Conservation (phyloP, 2,329 filamentous ascomycete genomes). For the Cytospora mali region DNA sequence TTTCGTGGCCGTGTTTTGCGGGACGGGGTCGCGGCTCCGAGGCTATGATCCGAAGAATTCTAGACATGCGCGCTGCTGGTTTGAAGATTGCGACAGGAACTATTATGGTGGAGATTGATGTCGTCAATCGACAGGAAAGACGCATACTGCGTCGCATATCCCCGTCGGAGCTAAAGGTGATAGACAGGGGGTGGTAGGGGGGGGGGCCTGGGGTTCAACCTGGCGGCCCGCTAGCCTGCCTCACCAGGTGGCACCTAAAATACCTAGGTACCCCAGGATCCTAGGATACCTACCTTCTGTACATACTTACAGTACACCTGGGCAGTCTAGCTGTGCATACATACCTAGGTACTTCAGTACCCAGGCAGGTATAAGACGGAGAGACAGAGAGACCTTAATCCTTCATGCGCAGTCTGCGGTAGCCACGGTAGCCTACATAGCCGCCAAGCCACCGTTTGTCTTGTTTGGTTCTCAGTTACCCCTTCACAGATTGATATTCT, state of each 20-base stretch:
- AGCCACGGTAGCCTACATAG: too few species aligned
- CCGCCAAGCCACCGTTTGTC: not conserved
- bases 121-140: not conserved
- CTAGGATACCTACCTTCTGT: not conserved
- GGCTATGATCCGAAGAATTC: not conserved
- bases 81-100: slow-evolving; percentile 2
- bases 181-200: not conserved
- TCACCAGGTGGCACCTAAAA: not conserved
- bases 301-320: too few species aligned
- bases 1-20: not conserved
- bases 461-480: not conserved
- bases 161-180: not conserved
- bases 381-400: not conserved
- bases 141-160: not conserved
- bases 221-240: not conserved
- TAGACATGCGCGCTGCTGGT: not conserved
- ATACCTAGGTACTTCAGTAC: too few species aligned
- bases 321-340: not conserved
- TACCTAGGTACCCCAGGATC: too few species aligned
- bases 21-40: not conserved
- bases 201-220: too few species aligned
- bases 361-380: too few species aligned
- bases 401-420: not conserved
- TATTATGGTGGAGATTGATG: not conserved
- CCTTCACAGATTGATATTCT: not conserved